These are phyloP conservation scores for Boletus patriciae DNA, from an alignment of 768 basidiomycete species.

Conservation along the genomic window DNA sequence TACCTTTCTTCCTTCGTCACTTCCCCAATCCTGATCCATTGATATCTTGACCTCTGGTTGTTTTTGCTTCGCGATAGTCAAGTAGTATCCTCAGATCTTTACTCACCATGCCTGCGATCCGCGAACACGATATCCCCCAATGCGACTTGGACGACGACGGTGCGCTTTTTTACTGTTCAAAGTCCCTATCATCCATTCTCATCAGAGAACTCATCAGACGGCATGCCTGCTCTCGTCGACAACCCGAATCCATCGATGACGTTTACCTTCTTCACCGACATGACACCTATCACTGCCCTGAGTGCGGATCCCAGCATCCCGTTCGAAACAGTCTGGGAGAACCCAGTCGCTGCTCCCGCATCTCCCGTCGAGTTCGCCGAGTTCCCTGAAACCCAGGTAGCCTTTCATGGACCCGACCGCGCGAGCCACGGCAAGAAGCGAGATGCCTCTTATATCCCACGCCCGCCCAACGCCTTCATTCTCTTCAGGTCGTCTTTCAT, in stretches of 20 bases:
- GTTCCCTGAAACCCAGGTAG: conserved; percentile 18
- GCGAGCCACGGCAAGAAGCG: conserved; percentile 60
- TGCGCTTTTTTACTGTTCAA: conserved; percentile 12
- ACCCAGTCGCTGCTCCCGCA: conserved; percentile 15
- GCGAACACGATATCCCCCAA: conserved; percentile 26
- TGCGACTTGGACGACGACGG: conserved; percentile 40
- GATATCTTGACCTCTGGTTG: conserved; percentile 5
- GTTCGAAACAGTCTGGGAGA: conserved; percentile 37
- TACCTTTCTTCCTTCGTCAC: conserved; percentile 11
- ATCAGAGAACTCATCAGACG: conserved; percentile 34
- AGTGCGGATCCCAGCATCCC: conserved; percentile 35
- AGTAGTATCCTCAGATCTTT: background rate
- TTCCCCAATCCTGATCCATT: conserved; percentile 9
- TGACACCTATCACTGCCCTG: conserved; percentile 53
- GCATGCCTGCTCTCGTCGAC: conserved; percentile 54
- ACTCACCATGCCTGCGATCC: conserved; percentile 28
- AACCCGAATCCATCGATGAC: conserved; percentile 51
- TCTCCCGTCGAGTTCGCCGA: conserved; percentile 23
- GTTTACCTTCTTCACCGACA: conserved; percentile 64
- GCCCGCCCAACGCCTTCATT: conserved; percentile 84
- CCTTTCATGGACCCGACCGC: conserved; percentile 37
- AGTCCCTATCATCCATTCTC: conserved; percentile 4
- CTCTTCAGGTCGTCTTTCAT: conserved; percentile 82
- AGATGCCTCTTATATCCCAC: conserved; percentile 74
- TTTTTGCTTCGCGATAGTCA: background rate